A percentile compares a stretch with the other conserved stretches of the same genome.
Evolutionary conservation across 129 eudicot genomes (phyloP).

Genomic region (Tagetes erecta): DNA sequence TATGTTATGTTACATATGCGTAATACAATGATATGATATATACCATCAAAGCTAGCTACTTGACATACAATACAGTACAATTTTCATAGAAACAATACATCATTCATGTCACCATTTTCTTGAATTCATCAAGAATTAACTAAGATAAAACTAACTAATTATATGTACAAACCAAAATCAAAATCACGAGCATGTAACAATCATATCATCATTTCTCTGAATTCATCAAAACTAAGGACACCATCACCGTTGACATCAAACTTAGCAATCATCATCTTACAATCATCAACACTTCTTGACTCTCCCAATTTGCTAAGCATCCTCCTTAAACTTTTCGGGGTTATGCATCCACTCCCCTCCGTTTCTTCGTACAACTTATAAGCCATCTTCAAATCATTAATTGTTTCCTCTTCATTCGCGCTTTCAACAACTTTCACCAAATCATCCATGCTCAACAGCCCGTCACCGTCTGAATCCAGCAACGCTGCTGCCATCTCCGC

Average conservation of each 20-base stretch:
- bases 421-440: slow-evolving; percentile 52
- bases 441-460: slow-evolving; percentile 60
- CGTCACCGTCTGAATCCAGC: slow-evolving; percentile 66
- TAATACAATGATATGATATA: neutral
- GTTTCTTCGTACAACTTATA: slow-evolving; percentile 56
- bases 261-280: slow-evolving; percentile 54
- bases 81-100: too few relatives aligned
- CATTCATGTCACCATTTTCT: too few relatives aligned
- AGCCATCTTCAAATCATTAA: slow-evolving; percentile 48
- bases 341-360: slow-evolving; percentile 54
- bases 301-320: slow-evolving; percentile 66
- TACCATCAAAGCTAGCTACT: neutral
- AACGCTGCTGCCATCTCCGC: slow-evolving; percentile 58
- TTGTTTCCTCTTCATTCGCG: slow-evolving; percentile 57
- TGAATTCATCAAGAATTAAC: too few relatives aligned
- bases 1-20: neutral
- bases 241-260: slow-evolving; percentile 73
- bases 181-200: neutral
- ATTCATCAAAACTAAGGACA: slow-evolving; percentile 63
- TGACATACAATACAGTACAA: neutral
- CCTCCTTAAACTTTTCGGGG: slow-evolving; percentile 64
- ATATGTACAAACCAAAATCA: neutral
- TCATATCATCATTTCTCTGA: slow-evolving; percentile 57
- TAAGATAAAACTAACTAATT: too few relatives aligned
- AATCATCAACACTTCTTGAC: slow-evolving; percentile 46